Evolutionary conservation across 371 early-diverging fungal species (phyloP).

Genomic region (Mortierella sp.): DNA sequence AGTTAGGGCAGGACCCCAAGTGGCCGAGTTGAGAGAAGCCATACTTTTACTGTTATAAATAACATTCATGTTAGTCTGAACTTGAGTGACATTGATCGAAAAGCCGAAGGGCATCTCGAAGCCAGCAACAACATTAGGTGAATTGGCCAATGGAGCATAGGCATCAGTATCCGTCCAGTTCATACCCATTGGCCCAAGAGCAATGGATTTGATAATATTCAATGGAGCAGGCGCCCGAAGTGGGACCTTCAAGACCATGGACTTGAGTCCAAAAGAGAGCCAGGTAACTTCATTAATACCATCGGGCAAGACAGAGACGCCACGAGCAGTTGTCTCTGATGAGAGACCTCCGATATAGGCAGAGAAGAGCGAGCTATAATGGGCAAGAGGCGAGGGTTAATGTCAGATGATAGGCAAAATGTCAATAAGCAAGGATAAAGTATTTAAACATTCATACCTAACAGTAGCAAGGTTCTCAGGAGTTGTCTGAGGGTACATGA

Average conservation of each 20-base stretch:
- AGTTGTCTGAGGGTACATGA: conserved; percentile 63
- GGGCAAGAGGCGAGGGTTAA: background rate
- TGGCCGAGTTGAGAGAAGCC: conserved; percentile 59
- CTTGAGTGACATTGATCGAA: conserved; percentile 67
- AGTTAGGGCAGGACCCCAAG: conserved; percentile 61
- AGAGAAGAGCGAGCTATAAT: conserved; percentile 62
- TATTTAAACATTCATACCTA: conserved; percentile 23
- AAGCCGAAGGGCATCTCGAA: conserved; percentile 75
- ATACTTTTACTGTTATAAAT: conserved; percentile 63
- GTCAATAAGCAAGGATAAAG: background rate
- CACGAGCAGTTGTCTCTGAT: conserved; percentile 65
- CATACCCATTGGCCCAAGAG: conserved; percentile 69
- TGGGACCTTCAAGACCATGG: conserved; percentile 51
- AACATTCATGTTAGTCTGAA: conserved; percentile 68
- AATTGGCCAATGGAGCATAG: conserved; percentile 65
- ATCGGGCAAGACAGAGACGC: conserved; percentile 71
- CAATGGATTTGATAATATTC: conserved; percentile 67
- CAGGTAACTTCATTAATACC: conserved; percentile 68
- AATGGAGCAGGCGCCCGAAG: conserved; percentile 56
- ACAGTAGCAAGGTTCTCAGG: conserved; percentile 62
- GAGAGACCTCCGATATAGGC: conserved; percentile 65
- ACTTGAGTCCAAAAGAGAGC: conserved; percentile 69
- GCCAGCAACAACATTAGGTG: conserved; percentile 65
- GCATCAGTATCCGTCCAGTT: conserved; percentile 63
- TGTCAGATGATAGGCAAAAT: background rate